Percentiles rank a stretch among this genome's conserved stretches.
Evolutionary conservation across 176 grass and related monocot genomes (phyloP).

Genomic region (Triticum turgidum): DNA sequence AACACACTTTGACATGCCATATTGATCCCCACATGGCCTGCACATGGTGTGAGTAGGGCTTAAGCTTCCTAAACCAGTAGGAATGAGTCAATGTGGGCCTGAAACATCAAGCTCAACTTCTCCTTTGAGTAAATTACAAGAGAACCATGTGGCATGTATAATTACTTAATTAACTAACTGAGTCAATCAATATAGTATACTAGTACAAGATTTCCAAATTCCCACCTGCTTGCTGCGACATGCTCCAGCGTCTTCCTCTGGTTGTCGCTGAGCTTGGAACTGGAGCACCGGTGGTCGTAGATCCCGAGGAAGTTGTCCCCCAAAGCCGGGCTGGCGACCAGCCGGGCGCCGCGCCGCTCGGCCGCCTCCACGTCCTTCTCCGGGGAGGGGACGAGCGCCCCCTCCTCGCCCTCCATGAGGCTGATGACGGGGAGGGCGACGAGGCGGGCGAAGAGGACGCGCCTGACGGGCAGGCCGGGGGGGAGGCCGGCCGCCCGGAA

Average conservation of each 20-base stretch:
- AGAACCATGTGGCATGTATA: neutral
- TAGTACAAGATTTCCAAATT: too few relatives aligned
- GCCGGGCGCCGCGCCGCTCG: neutral
- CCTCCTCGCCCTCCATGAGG: neutral
- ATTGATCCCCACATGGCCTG: neutral
- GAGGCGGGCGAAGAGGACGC: neutral
- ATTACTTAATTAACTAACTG: neutral
- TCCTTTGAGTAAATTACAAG: neutral
- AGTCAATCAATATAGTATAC: neutral
- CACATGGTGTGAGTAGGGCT: neutral
- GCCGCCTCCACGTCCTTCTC: neutral
- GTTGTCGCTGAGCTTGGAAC: neutral
- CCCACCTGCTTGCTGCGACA: neutral
- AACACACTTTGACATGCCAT: too few relatives aligned
- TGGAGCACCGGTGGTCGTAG: neutral
- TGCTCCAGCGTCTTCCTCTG: neutral
- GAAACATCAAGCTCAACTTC: neutral
- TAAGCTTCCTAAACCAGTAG: neutral
- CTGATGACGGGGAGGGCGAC: neutral
- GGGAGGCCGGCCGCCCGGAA: conserved; percentile 26
- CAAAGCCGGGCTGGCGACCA: neutral
- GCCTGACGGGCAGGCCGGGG: neutral
- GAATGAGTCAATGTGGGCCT: neutral
- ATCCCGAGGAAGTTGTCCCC: conserved; percentile 11
- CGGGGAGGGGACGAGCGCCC: neutral